Percentiles rank a stretch among this genome's conserved stretches.
These are phyloP conservation scores for Waltergamsia citrina DNA, from an alignment of 2,329 filamentous ascomycete genomes.

Conservation along the genomic window DNA sequence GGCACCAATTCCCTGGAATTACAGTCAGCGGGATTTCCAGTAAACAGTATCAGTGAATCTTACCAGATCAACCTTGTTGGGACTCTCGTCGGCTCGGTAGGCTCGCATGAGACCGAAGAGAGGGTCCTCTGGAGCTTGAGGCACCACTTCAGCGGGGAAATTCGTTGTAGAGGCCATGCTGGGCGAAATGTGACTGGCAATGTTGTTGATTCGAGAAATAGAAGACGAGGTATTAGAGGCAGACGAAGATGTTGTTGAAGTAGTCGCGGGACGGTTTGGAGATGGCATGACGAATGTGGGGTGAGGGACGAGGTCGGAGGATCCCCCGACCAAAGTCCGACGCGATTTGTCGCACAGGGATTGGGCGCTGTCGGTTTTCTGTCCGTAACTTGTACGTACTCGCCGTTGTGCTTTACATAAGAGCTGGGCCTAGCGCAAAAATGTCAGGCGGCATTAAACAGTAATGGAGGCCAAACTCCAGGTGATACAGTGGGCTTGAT, in stretches of 20 bases:
- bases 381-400: no score
- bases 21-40: background rate
- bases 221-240: conserved; percentile 31
- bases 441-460: no score
- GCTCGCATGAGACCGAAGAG: conserved; percentile 89
- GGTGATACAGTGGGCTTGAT: no score
- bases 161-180: conserved; percentile 39
- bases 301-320: background rate
- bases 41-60: conserved; percentile 18
- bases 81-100: conserved; percentile 67
- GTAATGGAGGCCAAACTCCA: background rate
- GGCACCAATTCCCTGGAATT: conserved; percentile 63
- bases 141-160: conserved; percentile 69
- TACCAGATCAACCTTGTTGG: conserved; percentile 87
- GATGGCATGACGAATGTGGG: conserved; percentile 6
- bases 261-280: conserved; percentile 7
- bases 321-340: background rate
- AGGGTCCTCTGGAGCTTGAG: conserved; percentile 88
- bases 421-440: no score
- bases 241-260: conserved; percentile 25
- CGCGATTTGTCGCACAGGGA: no score
- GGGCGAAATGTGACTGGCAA: conserved; percentile 56
- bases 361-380: no score
- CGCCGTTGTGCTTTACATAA: no score
- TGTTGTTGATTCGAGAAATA: conserved; percentile 47